Evolutionary conservation across 306 rosid species (phyloP).

Genomic region (Cucumis cinereus): DNA sequence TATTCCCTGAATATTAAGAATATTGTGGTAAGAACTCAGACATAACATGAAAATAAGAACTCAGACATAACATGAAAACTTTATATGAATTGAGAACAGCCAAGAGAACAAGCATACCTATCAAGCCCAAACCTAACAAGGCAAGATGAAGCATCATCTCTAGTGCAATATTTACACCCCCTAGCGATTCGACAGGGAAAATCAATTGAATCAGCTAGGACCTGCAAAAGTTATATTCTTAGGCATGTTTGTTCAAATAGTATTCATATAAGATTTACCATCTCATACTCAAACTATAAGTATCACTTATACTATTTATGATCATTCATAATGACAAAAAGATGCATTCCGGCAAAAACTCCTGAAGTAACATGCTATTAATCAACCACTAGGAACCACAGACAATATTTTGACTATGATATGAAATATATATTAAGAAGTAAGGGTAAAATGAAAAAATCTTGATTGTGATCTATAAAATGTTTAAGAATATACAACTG

Average conservation of each 20-base stretch:
- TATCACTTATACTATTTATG: neutral
- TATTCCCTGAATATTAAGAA: slow-evolving; percentile 56
- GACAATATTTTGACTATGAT: neutral
- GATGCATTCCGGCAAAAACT: neutral
- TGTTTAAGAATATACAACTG: neutral
- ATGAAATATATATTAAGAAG: neutral
- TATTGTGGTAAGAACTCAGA: slow-evolving; percentile 9
- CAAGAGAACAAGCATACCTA: slow-evolving; percentile 32
- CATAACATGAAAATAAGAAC: slow-evolving; percentile 7
- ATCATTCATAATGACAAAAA: neutral
- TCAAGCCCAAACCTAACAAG: slow-evolving; percentile 74
- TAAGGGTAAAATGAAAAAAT: neutral
- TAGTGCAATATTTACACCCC: slow-evolving; percentile 87
- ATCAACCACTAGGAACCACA: neutral
- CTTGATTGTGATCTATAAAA: neutral
- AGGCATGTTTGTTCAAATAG: neutral
- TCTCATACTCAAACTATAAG: neutral
- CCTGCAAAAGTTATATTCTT: slow-evolving; percentile 30
- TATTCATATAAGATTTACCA: neutral
- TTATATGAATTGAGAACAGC: neutral
- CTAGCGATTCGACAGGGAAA: slow-evolving; percentile 94
- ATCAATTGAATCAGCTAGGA: slow-evolving; percentile 70
- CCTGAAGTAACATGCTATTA: neutral
- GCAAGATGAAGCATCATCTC: slow-evolving; percentile 89
- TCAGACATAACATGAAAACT: neutral